These are phyloP conservation scores for Coemansia sp. DNA, from an alignment of 192 early-diverging fungal genomes.

Conservation along the genomic window DNA sequence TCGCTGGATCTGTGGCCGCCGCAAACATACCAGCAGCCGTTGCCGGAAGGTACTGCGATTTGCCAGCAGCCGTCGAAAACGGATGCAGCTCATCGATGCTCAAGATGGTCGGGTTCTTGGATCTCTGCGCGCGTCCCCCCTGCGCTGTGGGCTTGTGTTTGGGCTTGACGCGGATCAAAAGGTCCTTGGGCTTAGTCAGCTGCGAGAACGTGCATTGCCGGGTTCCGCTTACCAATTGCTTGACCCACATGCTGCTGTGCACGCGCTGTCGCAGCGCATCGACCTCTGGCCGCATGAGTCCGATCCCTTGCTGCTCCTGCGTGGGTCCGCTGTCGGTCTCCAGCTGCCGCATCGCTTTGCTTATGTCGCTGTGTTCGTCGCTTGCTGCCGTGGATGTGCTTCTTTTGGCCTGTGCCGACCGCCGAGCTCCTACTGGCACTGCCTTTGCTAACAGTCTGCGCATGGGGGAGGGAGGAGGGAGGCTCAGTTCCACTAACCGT, in stretches of 20 bases:
- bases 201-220: slow-evolving; percentile 23
- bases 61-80: slow-evolving; percentile 10
- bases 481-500: too few relatives aligned
- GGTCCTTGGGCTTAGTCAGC: slow-evolving; percentile 10
- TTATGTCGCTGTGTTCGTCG: too few relatives aligned
- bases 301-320: slow-evolving; percentile 1
- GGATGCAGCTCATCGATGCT: slow-evolving; percentile 37
- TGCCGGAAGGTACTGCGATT: slow-evolving; percentile 24
- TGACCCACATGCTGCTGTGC: slow-evolving; percentile 34
- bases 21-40: slow-evolving; percentile 22
- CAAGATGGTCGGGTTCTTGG: not conserved
- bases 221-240: slow-evolving; percentile 33
- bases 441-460: too few relatives aligned
- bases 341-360: slow-evolving; percentile 3
- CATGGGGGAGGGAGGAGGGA: too few relatives aligned
- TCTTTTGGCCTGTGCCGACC: too few relatives aligned
- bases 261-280: slow-evolving; percentile 20
- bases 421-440: too few relatives aligned
- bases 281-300: not conserved
- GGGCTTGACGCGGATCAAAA: slow-evolving; percentile 27
- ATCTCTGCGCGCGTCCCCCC: too few relatives aligned
- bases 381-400: too few relatives aligned
- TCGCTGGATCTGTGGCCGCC: slow-evolving; percentile 11
- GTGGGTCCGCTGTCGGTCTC: slow-evolving; percentile 16
- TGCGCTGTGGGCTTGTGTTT: slow-evolving; percentile 7